Evolutionary conservation across 2,329 filamentous ascomycete species (phyloP), one percentile per base, ranked within the genome.

Genomic region (Penicillium freii): DNA sequence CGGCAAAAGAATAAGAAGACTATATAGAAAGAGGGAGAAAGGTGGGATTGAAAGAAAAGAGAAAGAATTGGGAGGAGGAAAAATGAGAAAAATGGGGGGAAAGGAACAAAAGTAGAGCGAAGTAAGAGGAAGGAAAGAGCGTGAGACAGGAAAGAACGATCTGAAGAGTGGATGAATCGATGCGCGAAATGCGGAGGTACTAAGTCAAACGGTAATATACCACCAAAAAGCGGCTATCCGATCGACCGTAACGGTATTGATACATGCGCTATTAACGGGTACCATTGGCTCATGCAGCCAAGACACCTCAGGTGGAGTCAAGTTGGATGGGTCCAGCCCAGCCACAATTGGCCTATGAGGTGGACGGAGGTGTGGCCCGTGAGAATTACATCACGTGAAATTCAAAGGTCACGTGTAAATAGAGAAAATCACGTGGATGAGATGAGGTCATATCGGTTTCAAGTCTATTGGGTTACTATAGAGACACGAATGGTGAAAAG

Each of bases 181-280:
- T 64, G 55, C 56, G 62, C 59, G 54, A 54, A 64, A 66, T 68
- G 64, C 64, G 65, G 64, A 67, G 57, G 51, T 61, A 66, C 63
- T 15, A 21, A 59, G 58, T 50, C 53, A 50, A 43, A 66, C 64
- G 11, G 33, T 21, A 39, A 49, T 54, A 60, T 58, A 17, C n/a
- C 19, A n/a, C 33, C 43, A 19, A 34, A 51, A 57, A 43, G 54
- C 17, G 23, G 48, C n/a, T 39, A 34, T 53, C 59, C 61, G 62
- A 55, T 49, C 49, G 23, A 34, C 57, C 47, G 40, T 62, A 27
- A 67, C 63, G 15, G 57, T 65, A 63, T 58, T 25, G 15, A 29
- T 36, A 54, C 59, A 48, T 27, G 34, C 36, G 9, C 36, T n/a
- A 47, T 47, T 40, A 19, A 34, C 21, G 27, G 27, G 44, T 33